Base-by-base conservation (phyloP, 1,139 yeast genomes). In the Kurtzmaniella quercitrusa region DNA sequence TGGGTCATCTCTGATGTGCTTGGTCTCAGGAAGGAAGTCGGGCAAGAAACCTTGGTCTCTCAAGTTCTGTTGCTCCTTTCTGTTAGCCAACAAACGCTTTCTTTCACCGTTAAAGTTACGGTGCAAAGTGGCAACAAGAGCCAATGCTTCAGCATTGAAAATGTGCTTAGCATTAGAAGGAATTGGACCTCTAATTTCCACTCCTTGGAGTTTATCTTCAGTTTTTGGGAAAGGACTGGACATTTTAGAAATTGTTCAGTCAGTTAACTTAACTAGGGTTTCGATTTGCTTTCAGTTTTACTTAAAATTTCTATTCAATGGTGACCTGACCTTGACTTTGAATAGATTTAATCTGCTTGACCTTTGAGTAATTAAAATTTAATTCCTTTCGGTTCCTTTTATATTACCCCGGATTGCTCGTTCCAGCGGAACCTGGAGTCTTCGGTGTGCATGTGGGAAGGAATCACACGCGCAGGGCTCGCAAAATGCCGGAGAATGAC, bases 1-100 rank as follows among this genome's bases (percentile, higher is more conserved):
- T 34, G 82, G 74, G 60, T 85, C 89, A 38, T 84, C 80, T 62
- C 94, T 77, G 58, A 85, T 82, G 60, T 76, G 66, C 50, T 70
- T 69, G 34, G 94, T 85, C 61, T 83, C 89, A 19, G 88, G 86
- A 47, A 84, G 67, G 65, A 85, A 85, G 57, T 81, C 82, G 38
- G 93, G 93, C 53, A 83, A 69, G 52, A 72, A 71, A 40, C 94
- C 94, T 25, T 68, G 71, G 55, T 85, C 91, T 60, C 88, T 75
- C 53, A 70, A 70, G 47, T 63, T 65, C 63, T 85, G 93, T 50
- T 79, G 80, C 42, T 66, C 69, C 48, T 73, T 74, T 57, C 93
- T 77, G 59, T 78, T 77, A 40, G 72, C 73, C 50, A 85, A 75
- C 55, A 85, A 75, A 50, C 72, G 72, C 57, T 75, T 70, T 63